Evolutionary conservation across 1,284 basidiomycete species (phyloP), one percentile per base, ranked within the genome.

Genomic region (Sphaerobolus stellatus): DNA sequence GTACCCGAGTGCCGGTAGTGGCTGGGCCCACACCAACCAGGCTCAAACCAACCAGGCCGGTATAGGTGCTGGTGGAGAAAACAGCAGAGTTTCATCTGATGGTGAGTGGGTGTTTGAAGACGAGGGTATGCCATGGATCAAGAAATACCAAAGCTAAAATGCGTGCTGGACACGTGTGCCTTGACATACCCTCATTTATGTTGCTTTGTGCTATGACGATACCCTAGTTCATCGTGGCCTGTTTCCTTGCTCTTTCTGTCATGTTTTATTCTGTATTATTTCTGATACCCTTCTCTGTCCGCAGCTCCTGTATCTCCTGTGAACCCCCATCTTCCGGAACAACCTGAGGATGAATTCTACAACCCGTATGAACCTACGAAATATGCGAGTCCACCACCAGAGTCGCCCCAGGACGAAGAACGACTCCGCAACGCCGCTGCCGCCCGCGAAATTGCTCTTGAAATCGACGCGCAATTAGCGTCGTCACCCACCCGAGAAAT

Each of bases 391-490:
- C 16, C 68, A 2, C 69, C 67, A 18, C 30, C 60, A 28, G 40
- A 52, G 2, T 18, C 66, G n/a, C 57, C 59, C n/a, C 48, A 55
- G 18, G 64, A 62, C 33, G 61, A 62, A 1, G 74, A 77, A 56
- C 59, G 66, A 1, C 73, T 74, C 6, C 71, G 80, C 27, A 81
- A 84, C 60, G 81, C 79, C 2, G 86, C 85, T 8, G 86, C 83
- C 20, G 85, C 85, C 3, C 76, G 82, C 16, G 84, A 86, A 65
- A 75, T 90, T 2, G 77, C 78, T 8, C 76, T 79, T 9, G 87
- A 88, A 63, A 62, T 88, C 53, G 83, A 86, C 55, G 71, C 77
- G 5, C 65, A 86, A 73, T 79, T 79, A 58, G 75, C 64, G 55
- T 73, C 80, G 2, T 72, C 75, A n/a, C n/a, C n/a, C n/a, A n/a